phyloP scores from a whole-genome alignment of 257 asterid species.

The Ehretia macrophylla region DNA sequence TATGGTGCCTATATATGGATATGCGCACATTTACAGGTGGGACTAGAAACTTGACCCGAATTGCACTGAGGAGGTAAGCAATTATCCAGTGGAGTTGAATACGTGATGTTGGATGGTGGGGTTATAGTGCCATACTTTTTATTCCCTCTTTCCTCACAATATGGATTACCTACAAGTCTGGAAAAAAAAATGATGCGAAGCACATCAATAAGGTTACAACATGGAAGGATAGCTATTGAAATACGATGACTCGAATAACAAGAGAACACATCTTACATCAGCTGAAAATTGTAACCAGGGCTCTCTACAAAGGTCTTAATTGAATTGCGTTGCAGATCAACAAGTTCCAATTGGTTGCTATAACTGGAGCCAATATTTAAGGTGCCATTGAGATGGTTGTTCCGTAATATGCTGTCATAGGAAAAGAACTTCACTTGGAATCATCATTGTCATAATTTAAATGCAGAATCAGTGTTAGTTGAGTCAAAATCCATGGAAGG shows the following conservation, averaged over 20 bases:
- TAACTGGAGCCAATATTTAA: conserved; percentile 34
- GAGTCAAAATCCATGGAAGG: not conserved
- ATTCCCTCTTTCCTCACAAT: conserved; percentile 36
- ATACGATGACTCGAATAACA: not conserved
- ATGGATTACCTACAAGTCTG: conserved; percentile 63
- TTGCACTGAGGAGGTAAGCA: conserved; percentile 44
- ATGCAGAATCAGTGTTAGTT: too few relatives aligned
- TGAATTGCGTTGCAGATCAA: conserved; percentile 37
- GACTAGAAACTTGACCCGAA: conserved; percentile 44
- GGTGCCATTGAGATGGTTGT: conserved; percentile 49
- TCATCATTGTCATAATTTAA: not conserved
- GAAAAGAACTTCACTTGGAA: not conserved
- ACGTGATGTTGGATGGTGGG: conserved; percentile 24
- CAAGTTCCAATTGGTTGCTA: conserved; percentile 39
- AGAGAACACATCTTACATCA: conserved; percentile 35
- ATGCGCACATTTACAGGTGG: conserved; percentile 68
- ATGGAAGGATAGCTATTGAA: not conserved
- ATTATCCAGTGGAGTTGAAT: conserved; percentile 49
- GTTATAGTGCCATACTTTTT: conserved; percentile 40
- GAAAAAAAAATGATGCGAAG: conserved; percentile 11
- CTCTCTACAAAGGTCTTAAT: conserved; percentile 19
- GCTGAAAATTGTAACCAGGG: conserved; percentile 29
- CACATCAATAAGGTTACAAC: not conserved
- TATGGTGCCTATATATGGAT: conserved; percentile 66
- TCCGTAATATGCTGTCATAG: conserved; percentile 46